Conservation (phyloP, 2,329 filamentous ascomycete species). For the Boeremia lycopersici region DNA sequence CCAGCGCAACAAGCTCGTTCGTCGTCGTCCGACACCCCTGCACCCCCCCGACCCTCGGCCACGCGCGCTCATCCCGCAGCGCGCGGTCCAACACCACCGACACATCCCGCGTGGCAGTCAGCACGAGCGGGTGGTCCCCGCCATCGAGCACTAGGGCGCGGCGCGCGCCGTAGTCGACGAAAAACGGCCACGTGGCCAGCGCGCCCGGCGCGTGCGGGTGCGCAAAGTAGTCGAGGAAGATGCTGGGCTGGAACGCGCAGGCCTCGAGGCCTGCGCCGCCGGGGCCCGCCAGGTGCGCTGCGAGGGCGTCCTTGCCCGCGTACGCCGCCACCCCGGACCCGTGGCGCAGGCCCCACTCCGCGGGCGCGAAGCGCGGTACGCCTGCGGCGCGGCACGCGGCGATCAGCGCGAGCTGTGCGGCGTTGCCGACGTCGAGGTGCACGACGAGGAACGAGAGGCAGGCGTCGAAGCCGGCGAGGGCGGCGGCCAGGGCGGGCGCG, state of each 20-base stretch:
- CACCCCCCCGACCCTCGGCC: constrained; percentile 40
- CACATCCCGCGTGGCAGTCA: constrained; percentile 37
- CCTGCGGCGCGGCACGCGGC: constrained; percentile 39
- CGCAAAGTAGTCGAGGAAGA: constrained; percentile 63
- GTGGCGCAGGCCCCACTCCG: constrained; percentile 40
- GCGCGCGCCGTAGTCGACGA: constrained; percentile 37
- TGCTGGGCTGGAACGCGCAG: constrained; percentile 58
- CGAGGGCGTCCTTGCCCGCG: constrained; percentile 57
- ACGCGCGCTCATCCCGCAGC: constrained; percentile 29
- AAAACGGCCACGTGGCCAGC: constrained; percentile 47
- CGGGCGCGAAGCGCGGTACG: constrained; percentile 39
- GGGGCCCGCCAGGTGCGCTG: no score
- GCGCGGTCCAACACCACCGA: constrained; percentile 33
- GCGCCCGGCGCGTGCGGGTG: constrained; percentile 56
- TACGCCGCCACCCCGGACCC: constrained; percentile 55
- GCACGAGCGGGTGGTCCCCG: constrained; percentile 31
- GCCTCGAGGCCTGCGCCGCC: no score
- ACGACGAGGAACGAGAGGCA: constrained; percentile 51
- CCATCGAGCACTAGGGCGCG: constrained; percentile 39
- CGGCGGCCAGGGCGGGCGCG: constrained; percentile 43
- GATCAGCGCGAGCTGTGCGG: constrained; percentile 40
- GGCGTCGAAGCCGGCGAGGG: constrained; percentile 57
- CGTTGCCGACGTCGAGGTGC: constrained; percentile 31
- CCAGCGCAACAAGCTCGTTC: constrained; percentile 37
- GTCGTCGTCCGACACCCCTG: constrained; percentile 29